Conservation (phyloP, 768 basidiomycete genomes). For the Russula compacta region DNA sequence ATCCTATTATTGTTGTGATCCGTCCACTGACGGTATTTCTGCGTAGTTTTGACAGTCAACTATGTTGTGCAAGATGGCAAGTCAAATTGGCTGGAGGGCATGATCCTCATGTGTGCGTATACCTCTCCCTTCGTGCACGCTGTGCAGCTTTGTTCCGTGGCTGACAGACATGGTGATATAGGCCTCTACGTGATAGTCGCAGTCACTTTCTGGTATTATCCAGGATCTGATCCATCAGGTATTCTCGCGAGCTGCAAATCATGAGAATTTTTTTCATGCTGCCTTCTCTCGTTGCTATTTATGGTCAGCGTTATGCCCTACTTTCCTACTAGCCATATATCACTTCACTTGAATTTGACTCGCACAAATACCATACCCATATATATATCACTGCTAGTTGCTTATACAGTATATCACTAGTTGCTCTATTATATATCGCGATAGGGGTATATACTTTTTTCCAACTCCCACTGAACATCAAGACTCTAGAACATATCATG, state of each 20-base stretch:
- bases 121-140: neutral
- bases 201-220: constrained; percentile 59
- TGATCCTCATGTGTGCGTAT: constrained; percentile 55
- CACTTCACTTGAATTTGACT: too few relatives aligned
- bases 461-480: too few relatives aligned
- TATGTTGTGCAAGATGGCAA: constrained; percentile 75
- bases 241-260: constrained; percentile 6
- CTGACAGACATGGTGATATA: constrained; percentile 22
- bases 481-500: too few relatives aligned
- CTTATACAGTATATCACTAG: too few relatives aligned
- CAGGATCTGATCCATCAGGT: constrained; percentile 22
- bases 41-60: constrained; percentile 75
- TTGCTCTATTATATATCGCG: too few relatives aligned
- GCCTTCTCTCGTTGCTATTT: neutral
- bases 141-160: neutral
- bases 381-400: too few relatives aligned
- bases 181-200: constrained; percentile 65
- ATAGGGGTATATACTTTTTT: too few relatives aligned
- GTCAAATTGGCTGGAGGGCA: constrained; percentile 79
- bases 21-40: neutral
- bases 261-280: neutral
- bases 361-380: too few relatives aligned
- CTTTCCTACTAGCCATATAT: too few relatives aligned
- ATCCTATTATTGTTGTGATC: neutral
- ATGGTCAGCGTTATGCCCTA: neutral